phyloP scores from a whole-genome alignment of 2,329 filamentous ascomycete species.

The Thielaviopsis ethacetica region DNA sequence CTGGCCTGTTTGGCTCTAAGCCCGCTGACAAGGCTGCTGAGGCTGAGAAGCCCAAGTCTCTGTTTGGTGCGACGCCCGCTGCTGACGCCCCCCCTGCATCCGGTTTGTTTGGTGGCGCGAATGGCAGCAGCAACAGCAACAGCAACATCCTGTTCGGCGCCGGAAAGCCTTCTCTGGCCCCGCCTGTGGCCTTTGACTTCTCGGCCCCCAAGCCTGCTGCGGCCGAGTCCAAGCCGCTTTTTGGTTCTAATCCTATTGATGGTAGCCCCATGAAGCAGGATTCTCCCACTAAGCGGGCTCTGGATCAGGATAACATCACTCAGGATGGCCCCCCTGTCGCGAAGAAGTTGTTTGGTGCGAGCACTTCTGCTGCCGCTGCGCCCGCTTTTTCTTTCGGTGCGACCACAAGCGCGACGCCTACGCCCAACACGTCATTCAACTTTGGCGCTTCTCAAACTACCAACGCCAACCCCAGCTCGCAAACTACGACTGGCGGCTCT shows the following conservation, averaged over 20 bases:
- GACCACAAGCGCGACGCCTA: slow-evolving; percentile 14
- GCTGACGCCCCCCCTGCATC: slow-evolving; percentile 7
- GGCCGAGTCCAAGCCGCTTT: slow-evolving; percentile 20
- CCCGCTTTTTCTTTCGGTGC: slow-evolving; percentile 22
- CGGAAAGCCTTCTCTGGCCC: slow-evolving; percentile 7
- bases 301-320: slow-evolving; percentile 7
- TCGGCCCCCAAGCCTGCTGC: background rate
- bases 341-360: slow-evolving; percentile 14
- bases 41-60: slow-evolving; percentile 14
- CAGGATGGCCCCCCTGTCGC: slow-evolving; percentile 11
- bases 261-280: slow-evolving; percentile 30
- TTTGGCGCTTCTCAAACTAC: slow-evolving; percentile 21
- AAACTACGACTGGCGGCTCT: slow-evolving; percentile 9
- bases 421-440: slow-evolving; percentile 19
- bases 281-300: slow-evolving; percentile 9
- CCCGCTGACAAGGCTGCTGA: background rate
- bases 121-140: background rate
- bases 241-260: slow-evolving; percentile 22
- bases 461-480: slow-evolving; percentile 3
- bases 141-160: slow-evolving; percentile 19
- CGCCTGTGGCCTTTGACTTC: slow-evolving; percentile 8
- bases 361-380: background rate
- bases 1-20: slow-evolving; percentile 13
- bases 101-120: slow-evolving; percentile 3
- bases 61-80: slow-evolving; percentile 19